Percentiles rank a stretch among this genome's conserved stretches.
Conservation (phyloP, 2,329 filamentous ascomycete species). For the Diaporthe ilicicola region DNA sequence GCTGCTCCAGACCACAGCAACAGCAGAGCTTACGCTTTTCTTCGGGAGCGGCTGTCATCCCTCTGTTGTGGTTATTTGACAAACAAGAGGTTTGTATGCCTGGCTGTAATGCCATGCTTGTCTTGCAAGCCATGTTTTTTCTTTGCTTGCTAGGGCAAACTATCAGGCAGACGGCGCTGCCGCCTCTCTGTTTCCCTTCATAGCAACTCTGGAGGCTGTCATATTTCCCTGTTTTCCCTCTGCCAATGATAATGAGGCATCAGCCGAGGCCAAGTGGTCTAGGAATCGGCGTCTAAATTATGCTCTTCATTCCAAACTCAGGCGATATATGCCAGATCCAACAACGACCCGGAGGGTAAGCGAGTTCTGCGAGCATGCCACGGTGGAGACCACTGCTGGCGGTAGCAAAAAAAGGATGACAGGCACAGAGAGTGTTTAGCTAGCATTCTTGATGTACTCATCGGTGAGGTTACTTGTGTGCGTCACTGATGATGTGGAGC, state of each 20-base stretch:
- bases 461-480: not conserved
- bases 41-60: not conserved
- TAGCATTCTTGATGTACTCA: not conserved
- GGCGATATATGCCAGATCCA: not conserved
- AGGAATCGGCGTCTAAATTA: not conserved
- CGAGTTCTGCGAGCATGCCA: not conserved
- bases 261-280: not conserved
- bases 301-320: not conserved
- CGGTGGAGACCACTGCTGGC: not conserved
- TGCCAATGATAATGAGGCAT: not conserved
- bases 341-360: not conserved
- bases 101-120: not conserved
- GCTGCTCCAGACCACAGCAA: not conserved
- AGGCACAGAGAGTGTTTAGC: not conserved
- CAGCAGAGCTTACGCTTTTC: no score
- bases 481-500: not conserved
- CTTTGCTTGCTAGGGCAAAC: conserved; percentile 8
- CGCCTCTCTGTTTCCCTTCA: not conserved
- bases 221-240: not conserved
- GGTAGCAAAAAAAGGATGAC: no score
- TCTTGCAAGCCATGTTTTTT: not conserved
- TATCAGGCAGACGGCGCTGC: not conserved
- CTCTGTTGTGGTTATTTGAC: not conserved
- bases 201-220: not conserved
- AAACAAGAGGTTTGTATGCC: not conserved